Percentiles rank a stretch among this genome's conserved stretches.
Evolutionary conservation across 345 rosid genomes (phyloP).

Genomic region (Mercurialis annua): DNA sequence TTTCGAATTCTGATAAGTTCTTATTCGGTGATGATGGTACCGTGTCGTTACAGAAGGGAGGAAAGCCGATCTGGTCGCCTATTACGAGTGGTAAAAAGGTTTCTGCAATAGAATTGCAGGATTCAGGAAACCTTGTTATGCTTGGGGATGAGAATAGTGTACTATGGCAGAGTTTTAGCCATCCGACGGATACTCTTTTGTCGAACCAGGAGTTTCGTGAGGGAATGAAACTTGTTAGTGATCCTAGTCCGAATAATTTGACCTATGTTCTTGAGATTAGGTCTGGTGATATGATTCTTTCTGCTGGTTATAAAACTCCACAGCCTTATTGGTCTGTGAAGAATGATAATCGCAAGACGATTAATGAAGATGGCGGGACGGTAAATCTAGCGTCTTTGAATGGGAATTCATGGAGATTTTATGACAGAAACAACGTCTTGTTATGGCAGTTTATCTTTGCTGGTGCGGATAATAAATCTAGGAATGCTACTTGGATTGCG

Average conservation of each 20-base stretch:
- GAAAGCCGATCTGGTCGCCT: slow-evolving; percentile 52
- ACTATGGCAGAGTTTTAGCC: slow-evolving; percentile 83
- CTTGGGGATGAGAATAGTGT: slow-evolving; percentile 37
- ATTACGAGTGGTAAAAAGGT: slow-evolving; percentile 46
- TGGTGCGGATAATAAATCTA: slow-evolving; percentile 24
- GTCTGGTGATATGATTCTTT: slow-evolving; percentile 71
- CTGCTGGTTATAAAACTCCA: slow-evolving; percentile 50
- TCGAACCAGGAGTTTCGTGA: slow-evolving; percentile 54
- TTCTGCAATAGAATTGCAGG: slow-evolving; percentile 63
- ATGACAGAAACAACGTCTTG: slow-evolving; percentile 44
- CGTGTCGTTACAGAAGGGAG: slow-evolving; percentile 45
- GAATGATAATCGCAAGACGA: slow-evolving; percentile 38
- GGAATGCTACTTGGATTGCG: slow-evolving; percentile 66
- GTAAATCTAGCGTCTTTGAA: slow-evolving; percentile 44
- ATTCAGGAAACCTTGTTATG: slow-evolving; percentile 79
- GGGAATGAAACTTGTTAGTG: slow-evolving; percentile 73
- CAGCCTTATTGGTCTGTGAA: slow-evolving; percentile 84
- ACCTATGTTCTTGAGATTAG: slow-evolving; percentile 68
- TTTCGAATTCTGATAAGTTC: slow-evolving; percentile 57
- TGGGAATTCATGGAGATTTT: slow-evolving; percentile 79
- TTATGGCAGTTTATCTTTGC: slow-evolving; percentile 50
- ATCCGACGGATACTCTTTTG: slow-evolving; percentile 73
- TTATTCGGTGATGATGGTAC: slow-evolving; percentile 52
- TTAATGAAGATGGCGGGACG: slow-evolving; percentile 42
- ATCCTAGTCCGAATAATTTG: slow-evolving; percentile 45